Percentiles rank a stretch among this genome's conserved stretches.
phyloP scores from a whole-genome alignment of 495 filamentous ascomycete genomes.

The Penicillium riverlandense region DNA sequence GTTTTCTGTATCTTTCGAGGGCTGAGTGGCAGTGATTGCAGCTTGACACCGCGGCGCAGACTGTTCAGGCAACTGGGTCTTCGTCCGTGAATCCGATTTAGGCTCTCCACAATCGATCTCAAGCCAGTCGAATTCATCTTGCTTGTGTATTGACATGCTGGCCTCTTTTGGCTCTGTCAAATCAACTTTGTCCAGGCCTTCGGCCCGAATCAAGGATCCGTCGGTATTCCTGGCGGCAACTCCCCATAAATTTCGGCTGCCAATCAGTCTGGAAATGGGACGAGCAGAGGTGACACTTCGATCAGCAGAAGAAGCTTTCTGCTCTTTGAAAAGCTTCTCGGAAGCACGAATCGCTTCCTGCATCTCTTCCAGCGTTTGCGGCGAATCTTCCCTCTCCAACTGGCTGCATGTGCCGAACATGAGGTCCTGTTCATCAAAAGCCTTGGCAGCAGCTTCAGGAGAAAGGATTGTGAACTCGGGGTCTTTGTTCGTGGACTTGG shows the following conservation, averaged over 20 bases:
- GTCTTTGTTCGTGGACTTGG: conserved; percentile 26
- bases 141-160: not conserved
- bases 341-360: conserved; percentile 66
- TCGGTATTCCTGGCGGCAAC: conserved; percentile 57
- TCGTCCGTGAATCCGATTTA: conserved; percentile 8
- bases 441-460: conserved; percentile 61
- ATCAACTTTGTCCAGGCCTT: conserved; percentile 50
- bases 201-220: conserved; percentile 52
- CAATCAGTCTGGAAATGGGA: conserved; percentile 18
- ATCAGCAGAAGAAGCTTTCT: not conserved
- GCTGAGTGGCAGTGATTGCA: not conserved
- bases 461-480: conserved; percentile 53
- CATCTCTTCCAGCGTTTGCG: conserved; percentile 56
- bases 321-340: conserved; percentile 15
- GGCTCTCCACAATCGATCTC: conserved; percentile 31
- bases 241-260: conserved; percentile 52
- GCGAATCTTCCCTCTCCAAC: conserved; percentile 68
- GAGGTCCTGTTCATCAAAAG: conserved; percentile 68
- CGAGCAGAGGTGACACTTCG: not conserved
- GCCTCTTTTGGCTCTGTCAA: conserved; percentile 20
- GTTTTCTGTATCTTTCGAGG: not conserved
- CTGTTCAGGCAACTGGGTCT: not conserved
- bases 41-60: not conserved
- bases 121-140: conserved; percentile 11
- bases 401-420: conserved; percentile 93